These are phyloP conservation scores for Phlebopus sp. DNA, from an alignment of 1,284 basidiomycete species.

Conservation along the genomic window DNA sequence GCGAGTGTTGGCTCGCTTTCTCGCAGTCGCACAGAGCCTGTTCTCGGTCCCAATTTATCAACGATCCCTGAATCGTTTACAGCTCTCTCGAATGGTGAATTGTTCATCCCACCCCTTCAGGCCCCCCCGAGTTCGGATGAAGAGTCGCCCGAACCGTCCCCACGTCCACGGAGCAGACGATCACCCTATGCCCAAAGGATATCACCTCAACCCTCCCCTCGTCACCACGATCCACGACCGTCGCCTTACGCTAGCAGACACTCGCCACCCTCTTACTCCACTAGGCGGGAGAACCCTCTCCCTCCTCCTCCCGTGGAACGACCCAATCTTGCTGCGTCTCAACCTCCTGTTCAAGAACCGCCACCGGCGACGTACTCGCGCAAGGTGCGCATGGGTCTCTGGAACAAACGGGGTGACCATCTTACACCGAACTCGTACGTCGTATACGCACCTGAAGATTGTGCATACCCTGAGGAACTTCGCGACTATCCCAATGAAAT, in stretches of 20 bases:
- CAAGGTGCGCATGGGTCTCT: slow-evolving; percentile 52
- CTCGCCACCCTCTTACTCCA: slow-evolving; percentile 11
- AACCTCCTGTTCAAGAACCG: slow-evolving; percentile 28
- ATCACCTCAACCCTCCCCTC: slow-evolving; percentile 25
- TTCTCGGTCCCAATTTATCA: slow-evolving; percentile 21
- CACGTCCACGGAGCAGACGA: slow-evolving; percentile 16
- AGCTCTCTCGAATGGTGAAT: slow-evolving; percentile 24
- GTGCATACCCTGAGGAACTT: slow-evolving; percentile 56
- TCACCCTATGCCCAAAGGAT: slow-evolving; percentile 22
- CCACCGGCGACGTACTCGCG: slow-evolving; percentile 25
- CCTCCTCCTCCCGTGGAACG: slow-evolving; percentile 32
- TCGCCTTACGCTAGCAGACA: background rate
- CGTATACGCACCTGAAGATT: slow-evolving; percentile 57
- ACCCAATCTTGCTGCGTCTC: slow-evolving; percentile 18
- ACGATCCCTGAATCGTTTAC: slow-evolving; percentile 37
- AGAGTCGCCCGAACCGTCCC: slow-evolving; percentile 26
- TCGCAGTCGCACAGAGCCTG: slow-evolving; percentile 37
- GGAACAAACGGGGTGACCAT: slow-evolving; percentile 70
- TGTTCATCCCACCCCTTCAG: slow-evolving; percentile 23
- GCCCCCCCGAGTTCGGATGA: slow-evolving; percentile 14
- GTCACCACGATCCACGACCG: slow-evolving; percentile 5
- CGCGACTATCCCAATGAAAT: slow-evolving; percentile 51
- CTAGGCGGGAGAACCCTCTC: slow-evolving; percentile 27
- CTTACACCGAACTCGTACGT: slow-evolving; percentile 51
- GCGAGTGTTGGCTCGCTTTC: slow-evolving; percentile 13